Evolutionary conservation across 164 flowering plant species (phyloP), one percentile per base, ranked within the genome.

Genomic region (Dillenia turbinata): DNA sequence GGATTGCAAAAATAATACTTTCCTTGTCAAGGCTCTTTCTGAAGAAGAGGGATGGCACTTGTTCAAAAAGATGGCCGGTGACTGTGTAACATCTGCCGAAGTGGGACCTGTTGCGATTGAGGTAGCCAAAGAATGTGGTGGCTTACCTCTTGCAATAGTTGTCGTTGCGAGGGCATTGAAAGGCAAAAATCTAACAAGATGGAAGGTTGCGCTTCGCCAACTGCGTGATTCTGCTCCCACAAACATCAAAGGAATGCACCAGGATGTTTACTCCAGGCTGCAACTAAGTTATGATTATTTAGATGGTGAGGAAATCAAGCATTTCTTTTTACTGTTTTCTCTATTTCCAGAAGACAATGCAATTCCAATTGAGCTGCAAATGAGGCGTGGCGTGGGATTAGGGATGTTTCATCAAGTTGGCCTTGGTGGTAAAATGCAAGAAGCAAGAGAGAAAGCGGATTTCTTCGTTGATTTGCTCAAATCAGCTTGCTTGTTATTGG

Each of bases 301-400:
- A 17, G 62, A 58, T 24, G 16, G 56, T 44, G 67, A 73, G 9
- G 69, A 68, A 44, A 43, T 63, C 12, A 64, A 64, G 43, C 13
- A 43, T 5, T 64, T 52, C 22, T 64, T 72, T 59, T 33, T 72
- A 43, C 65, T 64, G 2, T 72, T 72, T 61, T 68, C 59, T 47
- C 19, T 72, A 22, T 48, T 60, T 52, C 69, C 53, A 14, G 69
- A 53, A 44, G 62, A 55, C 62, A 5, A 47, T 3, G 12, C 44
- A 1, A 63, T 63, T 2, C 2, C 0, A 19, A 55, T 54, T 3
- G 44, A 26, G 19, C 0, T 49, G 2, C 40, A 26, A 26, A 26
- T 26, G 40, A 26, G 3, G 4, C 5, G 2, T 3, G 40, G 40
- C 40, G 0, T 26, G 40, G 40, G 40, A 2, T 26, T 26, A 26